A percentile compares a stretch with the other conserved stretches of the same genome.
These are phyloP conservation scores for Entoloma clypeatum DNA, from an alignment of 1,284 basidiomycete species.

Conservation along the genomic window DNA sequence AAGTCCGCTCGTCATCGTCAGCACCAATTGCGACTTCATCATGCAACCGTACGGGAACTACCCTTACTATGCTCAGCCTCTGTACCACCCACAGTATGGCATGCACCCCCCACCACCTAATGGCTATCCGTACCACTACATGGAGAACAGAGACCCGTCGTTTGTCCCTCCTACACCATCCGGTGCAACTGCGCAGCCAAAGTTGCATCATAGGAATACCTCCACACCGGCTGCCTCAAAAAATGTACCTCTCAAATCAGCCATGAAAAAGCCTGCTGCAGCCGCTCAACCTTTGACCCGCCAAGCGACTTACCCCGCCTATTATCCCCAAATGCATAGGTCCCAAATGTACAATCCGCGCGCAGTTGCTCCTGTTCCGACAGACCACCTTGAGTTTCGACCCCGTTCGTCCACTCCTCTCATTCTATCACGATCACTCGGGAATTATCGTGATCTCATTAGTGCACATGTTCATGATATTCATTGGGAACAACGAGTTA, in stretches of 20 bases:
- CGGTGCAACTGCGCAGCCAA: conserved; percentile 13
- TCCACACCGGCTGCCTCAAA: conserved; percentile 12
- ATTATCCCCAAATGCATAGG: conserved; percentile 19
- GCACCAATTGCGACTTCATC: conserved; percentile 12
- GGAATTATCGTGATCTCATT: conserved; percentile 12
- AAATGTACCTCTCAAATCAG: conserved; percentile 46
- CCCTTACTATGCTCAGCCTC: conserved; percentile 27
- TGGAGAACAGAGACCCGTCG: conserved; percentile 15
- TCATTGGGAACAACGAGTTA: conserved; percentile 46
- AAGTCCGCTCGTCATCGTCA: conserved; percentile 11
- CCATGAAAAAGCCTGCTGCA: conserved; percentile 48
- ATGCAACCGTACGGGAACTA: conserved; percentile 33
- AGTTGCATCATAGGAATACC: conserved; percentile 24
- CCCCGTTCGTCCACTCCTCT: conserved; percentile 19
- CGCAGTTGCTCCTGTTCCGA: conserved; percentile 14
- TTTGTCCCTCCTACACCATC: conserved; percentile 17
- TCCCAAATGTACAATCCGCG: conserved; percentile 24
- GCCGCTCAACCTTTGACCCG: conserved; percentile 15
- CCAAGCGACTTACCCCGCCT: conserved; percentile 17
- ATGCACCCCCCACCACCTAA: conserved; percentile 25
- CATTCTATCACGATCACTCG: conserved; percentile 4
- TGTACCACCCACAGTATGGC: conserved; percentile 29
- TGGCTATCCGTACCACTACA: conserved; percentile 29
- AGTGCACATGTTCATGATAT: conserved; percentile 59
- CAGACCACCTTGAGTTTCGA: conserved; percentile 22